A percentile compares a stretch with the other conserved stretches of the same genome.
These are phyloP conservation scores for Eucalyptus brandiana DNA, from an alignment of 345 rosid genomes.

Conservation along the genomic window DNA sequence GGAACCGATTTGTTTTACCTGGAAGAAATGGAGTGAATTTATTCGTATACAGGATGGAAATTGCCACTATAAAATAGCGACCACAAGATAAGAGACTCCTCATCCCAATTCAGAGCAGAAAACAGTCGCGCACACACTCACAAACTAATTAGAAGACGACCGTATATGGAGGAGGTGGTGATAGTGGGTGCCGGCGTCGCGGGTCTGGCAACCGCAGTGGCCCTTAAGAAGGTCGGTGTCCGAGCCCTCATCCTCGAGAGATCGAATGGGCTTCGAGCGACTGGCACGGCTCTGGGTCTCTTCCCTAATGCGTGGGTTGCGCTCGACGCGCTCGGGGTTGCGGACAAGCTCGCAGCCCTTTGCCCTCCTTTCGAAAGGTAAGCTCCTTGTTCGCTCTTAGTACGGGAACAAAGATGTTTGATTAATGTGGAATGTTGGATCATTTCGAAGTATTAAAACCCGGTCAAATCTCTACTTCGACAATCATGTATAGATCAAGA, in stretches of 20 bases:
- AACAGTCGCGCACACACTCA: neutral
- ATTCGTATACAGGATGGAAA: no score
- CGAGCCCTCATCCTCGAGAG: conserved; percentile 14
- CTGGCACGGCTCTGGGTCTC: conserved; percentile 18
- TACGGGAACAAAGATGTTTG: neutral
- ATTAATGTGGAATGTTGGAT: neutral
- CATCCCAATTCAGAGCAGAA: neutral
- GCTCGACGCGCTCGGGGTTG: conserved; percentile 30
- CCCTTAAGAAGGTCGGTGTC: conserved; percentile 22
- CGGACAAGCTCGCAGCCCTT: conserved; percentile 16
- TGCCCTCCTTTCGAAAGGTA: neutral
- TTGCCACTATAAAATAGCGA: neutral
- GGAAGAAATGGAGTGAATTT: no score
- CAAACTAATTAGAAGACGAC: neutral
- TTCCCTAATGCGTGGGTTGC: conserved; percentile 26
- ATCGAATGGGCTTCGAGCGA: conserved; percentile 3
- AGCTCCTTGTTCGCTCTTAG: neutral
- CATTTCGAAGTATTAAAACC: neutral
- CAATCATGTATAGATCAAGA: neutral
- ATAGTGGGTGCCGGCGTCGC: conserved; percentile 9
- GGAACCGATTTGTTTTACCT: no score
- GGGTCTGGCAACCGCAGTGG: conserved; percentile 24
- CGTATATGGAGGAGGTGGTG: neutral
- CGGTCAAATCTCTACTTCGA: neutral
- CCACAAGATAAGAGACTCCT: neutral